Percentiles rank a stretch among this genome's conserved stretches.
Evolutionary conservation across 352 stramenopile genomes (phyloP).

Genomic region (Phytophthora pluvialis): DNA sequence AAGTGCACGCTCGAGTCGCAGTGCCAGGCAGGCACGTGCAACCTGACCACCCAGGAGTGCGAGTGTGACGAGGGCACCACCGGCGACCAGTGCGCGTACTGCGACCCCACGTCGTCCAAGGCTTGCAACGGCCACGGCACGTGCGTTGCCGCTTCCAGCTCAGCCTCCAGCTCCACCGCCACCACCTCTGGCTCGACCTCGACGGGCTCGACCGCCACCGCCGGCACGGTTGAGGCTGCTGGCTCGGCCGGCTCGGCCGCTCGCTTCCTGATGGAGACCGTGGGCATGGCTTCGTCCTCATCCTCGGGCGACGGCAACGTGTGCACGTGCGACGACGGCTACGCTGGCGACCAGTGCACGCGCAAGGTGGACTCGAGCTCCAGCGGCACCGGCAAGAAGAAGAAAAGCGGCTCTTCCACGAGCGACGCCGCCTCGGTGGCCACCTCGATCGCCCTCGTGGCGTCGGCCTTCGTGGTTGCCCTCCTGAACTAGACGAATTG

Average conservation of each 20-base stretch:
- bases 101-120: constrained; percentile 56
- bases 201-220: constrained; percentile 21
- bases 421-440: constrained; percentile 36
- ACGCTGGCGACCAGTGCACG: constrained; percentile 64
- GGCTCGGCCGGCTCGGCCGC: constrained; percentile 23
- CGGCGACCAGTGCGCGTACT: constrained; percentile 74
- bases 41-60: constrained; percentile 68
- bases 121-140: constrained; percentile 68
- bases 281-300: constrained; percentile 39
- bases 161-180: constrained; percentile 24
- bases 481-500: constrained; percentile 50
- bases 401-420: constrained; percentile 28
- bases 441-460: constrained; percentile 39
- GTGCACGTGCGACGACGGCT: constrained; percentile 68
- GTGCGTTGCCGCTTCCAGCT: constrained; percentile 46
- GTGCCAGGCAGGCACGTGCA: constrained; percentile 70
- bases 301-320: constrained; percentile 34
- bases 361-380: constrained; percentile 51
- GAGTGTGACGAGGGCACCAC: constrained; percentile 67
- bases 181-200: constrained; percentile 34
- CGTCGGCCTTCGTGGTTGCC: constrained; percentile 36
- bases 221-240: constrained; percentile 21
- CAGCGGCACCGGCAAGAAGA: constrained; percentile 29
- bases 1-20: constrained; percentile 68
- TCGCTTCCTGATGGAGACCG: constrained; percentile 39